These are phyloP conservation scores for Rasamsonia emersonii DNA, from an alignment of 2,329 filamentous ascomycete species.

Conservation along the genomic window DNA sequence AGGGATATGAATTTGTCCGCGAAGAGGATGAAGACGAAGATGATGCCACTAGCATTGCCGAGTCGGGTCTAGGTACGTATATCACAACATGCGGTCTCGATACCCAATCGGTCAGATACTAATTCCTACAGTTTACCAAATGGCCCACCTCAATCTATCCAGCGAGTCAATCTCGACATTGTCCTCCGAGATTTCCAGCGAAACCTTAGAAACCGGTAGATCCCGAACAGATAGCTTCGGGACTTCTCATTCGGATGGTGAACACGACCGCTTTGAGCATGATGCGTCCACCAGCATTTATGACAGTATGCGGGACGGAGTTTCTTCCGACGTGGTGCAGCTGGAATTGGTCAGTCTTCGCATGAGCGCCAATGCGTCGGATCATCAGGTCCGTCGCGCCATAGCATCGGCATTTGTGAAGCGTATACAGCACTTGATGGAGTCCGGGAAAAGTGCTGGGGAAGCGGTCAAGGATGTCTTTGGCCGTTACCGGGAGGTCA, in stretches of 20 bases:
- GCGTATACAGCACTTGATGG: constrained; percentile 63
- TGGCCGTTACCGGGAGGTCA: constrained; percentile 53
- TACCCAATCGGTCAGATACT: constrained; percentile 8
- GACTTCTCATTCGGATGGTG: constrained; percentile 59
- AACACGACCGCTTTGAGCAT: constrained; percentile 63
- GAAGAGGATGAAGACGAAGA: constrained; percentile 60
- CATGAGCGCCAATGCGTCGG: constrained; percentile 82
- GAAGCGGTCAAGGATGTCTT: constrained; percentile 59
- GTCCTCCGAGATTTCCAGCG: constrained; percentile 45
- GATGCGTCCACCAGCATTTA: constrained; percentile 82
- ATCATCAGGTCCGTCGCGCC: constrained; percentile 77
- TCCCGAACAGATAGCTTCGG: constrained; percentile 61
- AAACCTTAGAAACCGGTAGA: no score
- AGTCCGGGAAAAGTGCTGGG: constrained; percentile 47
- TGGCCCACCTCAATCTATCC: constrained; percentile 38
- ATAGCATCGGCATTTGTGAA: constrained; percentile 80
- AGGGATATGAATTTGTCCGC: constrained; percentile 57
- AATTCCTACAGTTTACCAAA: constrained; percentile 39
- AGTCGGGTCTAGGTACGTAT: constrained; percentile 28
- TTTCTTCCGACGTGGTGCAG: constrained; percentile 74
- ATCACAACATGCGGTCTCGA: neutral
- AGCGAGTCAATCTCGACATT: constrained; percentile 56
- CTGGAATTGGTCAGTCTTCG: constrained; percentile 91
- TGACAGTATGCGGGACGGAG: constrained; percentile 67
- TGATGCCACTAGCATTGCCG: constrained; percentile 57